Conservation (phyloP, 768 basidiomycete genomes). For the Amanita inopinata region DNA sequence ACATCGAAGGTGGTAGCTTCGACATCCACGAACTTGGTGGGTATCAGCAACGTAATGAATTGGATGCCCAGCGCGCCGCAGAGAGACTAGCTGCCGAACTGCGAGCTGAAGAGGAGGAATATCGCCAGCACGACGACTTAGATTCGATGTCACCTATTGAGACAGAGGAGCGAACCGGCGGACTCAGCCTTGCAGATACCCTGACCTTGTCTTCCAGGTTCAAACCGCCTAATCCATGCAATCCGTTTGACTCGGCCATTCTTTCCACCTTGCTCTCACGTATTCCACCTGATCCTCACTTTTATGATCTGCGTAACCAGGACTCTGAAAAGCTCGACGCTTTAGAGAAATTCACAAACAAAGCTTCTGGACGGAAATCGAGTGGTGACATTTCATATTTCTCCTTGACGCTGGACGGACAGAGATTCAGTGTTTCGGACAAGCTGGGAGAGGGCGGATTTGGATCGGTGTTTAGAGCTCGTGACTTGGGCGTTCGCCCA, state of each 20-base stretch:
- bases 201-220: constrained; percentile 54
- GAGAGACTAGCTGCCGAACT: constrained; percentile 45
- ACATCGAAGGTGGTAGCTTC: constrained; percentile 16
- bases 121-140: neutral
- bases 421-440: constrained; percentile 59
- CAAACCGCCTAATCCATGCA: constrained; percentile 79
- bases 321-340: constrained; percentile 52
- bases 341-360: constrained; percentile 65
- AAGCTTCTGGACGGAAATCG: constrained; percentile 27
- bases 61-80: constrained; percentile 42
- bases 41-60: constrained; percentile 26
- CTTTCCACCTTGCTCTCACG: constrained; percentile 54
- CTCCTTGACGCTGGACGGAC: constrained; percentile 51
- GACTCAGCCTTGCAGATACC: constrained; percentile 56
- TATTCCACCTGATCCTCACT: constrained; percentile 49
- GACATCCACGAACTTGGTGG: constrained; percentile 14
- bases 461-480: constrained; percentile 88
- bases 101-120: constrained; percentile 23
- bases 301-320: constrained; percentile 45
- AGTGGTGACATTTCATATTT: constrained; percentile 33
- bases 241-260: constrained; percentile 67
- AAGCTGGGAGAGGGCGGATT: constrained; percentile 98
- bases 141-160: neutral
- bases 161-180: constrained; percentile 50
- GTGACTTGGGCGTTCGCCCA: constrained; percentile 36